Base-by-base conservation (phyloP, 371 early-diverging fungal genomes). In the Rozella allomycis region DNA sequence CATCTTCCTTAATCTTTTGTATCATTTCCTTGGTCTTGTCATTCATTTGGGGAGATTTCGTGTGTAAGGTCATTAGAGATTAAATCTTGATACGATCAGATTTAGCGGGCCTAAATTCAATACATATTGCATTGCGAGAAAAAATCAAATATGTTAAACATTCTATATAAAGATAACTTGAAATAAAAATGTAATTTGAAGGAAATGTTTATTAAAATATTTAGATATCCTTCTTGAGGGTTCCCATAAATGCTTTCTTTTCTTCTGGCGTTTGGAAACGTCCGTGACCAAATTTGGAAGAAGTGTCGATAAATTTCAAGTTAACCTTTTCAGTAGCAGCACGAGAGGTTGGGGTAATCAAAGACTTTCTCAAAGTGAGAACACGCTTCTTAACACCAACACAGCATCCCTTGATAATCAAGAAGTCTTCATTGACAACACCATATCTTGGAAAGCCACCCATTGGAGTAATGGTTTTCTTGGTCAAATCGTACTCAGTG, bases 371-470 rank as follows among this genome's bases (percentile, higher is more conserved):
- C 49, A 98, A 73, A 39, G 96, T 91, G 43, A 97, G 61, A 37
- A 94, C 93, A 50, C 99, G 78, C 79, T 93, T 94, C 69, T 72
- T 71, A 64, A 87, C 77, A 70, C 99, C 99, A 41, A 78, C 78
- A 54, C 84, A 78, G 57, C 78, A 72, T 45, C 99, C 99, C 81
- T 97, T 97, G 71, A 98, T 71, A 83, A 97, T 87, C 48, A 98
- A 60, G 50, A 72, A 98, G 68, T 97, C 97, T 58, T 94, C 83
- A 53, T 80, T 79, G 59, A 98, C 84, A 45, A 69, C 53, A 75
- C 97, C 99, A 68, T 96, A 98, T 71, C 91, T 91, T 43, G 87
- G 85, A 81, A 97, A 97, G 40, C 97, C 99, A 58, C 99, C 97
- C 65, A 96, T 65, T 45, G 99, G 99, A 35, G 86, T 96, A 60